Conservation (phyloP, 345 rosid genomes). For the Citrus trifoliata region DNA sequence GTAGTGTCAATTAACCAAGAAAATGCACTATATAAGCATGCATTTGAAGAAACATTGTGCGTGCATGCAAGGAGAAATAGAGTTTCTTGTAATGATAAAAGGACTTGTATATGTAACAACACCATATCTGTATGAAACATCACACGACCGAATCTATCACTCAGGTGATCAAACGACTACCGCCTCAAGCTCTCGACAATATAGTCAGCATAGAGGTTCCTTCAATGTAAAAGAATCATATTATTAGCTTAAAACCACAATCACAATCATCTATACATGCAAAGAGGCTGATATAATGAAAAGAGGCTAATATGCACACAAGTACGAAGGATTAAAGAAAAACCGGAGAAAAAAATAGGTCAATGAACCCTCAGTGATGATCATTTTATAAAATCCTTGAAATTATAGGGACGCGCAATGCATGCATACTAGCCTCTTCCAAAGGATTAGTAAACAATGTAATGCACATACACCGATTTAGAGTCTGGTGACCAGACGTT, state of each 20-base stretch:
- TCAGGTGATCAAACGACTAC: conserved; percentile 20
- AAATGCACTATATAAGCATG: conserved; percentile 8
- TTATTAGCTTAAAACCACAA: background rate
- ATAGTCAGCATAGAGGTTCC: conserved; percentile 91
- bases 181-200: conserved; percentile 74
- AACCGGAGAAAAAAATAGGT: too few species aligned
- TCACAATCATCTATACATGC: background rate
- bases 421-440: background rate
- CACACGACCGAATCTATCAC: background rate
- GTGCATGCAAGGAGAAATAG: background rate
- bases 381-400: background rate
- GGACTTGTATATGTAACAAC: conserved; percentile 5
- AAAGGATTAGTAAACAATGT: background rate
- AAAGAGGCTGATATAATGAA: background rate
- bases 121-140: background rate
- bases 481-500: background rate
- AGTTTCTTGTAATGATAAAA: conserved; percentile 13
- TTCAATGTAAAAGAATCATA: conserved; percentile 26
- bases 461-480: background rate
- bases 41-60: conserved; percentile 4
- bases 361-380: background rate
- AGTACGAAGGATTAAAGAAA: background rate
- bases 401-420: background rate
- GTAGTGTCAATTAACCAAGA: conserved; percentile 12
- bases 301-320: background rate